Base-by-base conservation (phyloP, 2,329 filamentous ascomycete genomes). In the Microsporum canis region DNA sequence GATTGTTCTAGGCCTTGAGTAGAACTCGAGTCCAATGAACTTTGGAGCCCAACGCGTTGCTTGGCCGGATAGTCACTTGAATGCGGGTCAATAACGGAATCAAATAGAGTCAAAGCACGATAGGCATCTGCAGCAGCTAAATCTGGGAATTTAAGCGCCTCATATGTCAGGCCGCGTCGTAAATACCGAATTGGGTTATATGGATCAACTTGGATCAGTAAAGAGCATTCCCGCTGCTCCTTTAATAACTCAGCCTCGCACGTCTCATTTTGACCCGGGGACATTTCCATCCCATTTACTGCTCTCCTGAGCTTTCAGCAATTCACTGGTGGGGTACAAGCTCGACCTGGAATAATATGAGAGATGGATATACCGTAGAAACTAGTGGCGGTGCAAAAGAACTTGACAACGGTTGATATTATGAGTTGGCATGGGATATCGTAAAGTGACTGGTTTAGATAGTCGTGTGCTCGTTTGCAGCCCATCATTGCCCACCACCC, bases 71-170 rank as follows among this genome's bases (percentile, higher is more conserved):
- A 95, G 72, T 96, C 90, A 66, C 88, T 91, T 43, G 84, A 82
- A 64, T 92, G 88, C 61, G 73, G 73, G 60, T 94, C 86, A 65
- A 80, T 75, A 39, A 90, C 82, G 66, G 94, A 89, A 70, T 97
- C 92, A 14, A 88, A 82, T 55, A 99, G 78, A 3, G 96, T 82
- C n/a, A 97, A 80, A 0, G 91, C 91, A 60, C 88, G 87, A 72
- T 97, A 97, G 3, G 90, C 89, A 77, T 96, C 91, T 38, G 90
- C 89, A 8, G 87, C 86, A 3, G 91, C 91, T 43, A 99, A 82
- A 72, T 99, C 94, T 0, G 90, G 89, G 72, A 96, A 97, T 41
- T 85, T 89, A 55, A 96, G 80, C 53, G 84, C 78, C 14, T 85
- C 82, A 72, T 96, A 85, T 47, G 88, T 78, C 38, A 82, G 76